Evolutionary conservation across 495 filamentous ascomycete species (phyloP).

Genomic region (Podospora sp.): DNA sequence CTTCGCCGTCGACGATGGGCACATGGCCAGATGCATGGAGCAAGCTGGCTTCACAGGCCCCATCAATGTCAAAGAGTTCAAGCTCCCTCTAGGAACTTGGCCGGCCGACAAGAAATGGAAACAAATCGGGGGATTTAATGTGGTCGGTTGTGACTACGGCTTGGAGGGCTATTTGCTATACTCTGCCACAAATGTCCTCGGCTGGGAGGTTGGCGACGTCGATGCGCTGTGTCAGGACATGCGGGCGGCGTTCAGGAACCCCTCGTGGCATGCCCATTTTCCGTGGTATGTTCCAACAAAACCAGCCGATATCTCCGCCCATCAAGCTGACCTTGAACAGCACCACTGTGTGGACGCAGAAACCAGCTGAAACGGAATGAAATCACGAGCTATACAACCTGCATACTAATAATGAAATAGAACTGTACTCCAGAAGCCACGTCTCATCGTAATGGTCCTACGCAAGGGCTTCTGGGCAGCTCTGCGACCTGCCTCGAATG

Average conservation of each 20-base stretch:
- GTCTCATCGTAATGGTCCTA: not conserved
- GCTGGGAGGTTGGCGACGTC: conserved; percentile 49
- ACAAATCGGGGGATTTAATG: not conserved
- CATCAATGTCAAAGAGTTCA: not conserved
- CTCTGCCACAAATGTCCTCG: conserved; percentile 42
- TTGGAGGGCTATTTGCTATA: conserved; percentile 48
- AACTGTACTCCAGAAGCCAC: not conserved
- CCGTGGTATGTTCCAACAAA: conserved; percentile 34
- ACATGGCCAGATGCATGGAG: not conserved
- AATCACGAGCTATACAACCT: not conserved
- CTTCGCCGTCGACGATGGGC: conserved; percentile 1
- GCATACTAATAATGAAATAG: not conserved
- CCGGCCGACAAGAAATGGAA: conserved; percentile 2
- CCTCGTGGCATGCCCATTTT: conserved; percentile 32
- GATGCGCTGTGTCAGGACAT: conserved; percentile 31
- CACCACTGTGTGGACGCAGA: conserved; percentile 4
- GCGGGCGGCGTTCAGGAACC: conserved; percentile 37
- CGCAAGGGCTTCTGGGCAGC: not conserved
- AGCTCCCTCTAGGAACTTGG: not conserved
- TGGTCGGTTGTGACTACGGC: conserved; percentile 38
- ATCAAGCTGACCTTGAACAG: conserved; percentile 1
- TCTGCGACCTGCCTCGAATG: conserved; percentile 11
- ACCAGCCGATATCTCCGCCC: not conserved
- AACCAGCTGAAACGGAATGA: not conserved
- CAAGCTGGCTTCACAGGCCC: not conserved